phyloP scores from a whole-genome alignment of 805 yeast genomes.

The Hanseniaspora jakobsenii region DNA sequence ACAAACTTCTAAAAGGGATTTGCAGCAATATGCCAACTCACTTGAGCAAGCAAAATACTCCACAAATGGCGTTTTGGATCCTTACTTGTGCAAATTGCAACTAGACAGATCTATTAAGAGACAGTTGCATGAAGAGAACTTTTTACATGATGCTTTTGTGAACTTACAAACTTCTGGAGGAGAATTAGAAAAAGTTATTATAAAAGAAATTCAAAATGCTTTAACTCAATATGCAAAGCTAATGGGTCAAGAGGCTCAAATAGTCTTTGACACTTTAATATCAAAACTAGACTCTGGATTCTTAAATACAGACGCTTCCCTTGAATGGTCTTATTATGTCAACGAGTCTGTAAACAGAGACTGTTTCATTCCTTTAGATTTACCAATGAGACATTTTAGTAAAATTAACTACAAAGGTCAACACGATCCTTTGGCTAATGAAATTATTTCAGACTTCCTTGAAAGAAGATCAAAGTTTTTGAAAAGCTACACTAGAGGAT shows the following conservation, averaged over 20 bases:
- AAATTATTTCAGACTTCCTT: slow-evolving; percentile 63
- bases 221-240: slow-evolving; percentile 58
- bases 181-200: slow-evolving; percentile 79
- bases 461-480: slow-evolving; percentile 86
- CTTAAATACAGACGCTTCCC: slow-evolving; percentile 60
- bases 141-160: slow-evolving; percentile 74
- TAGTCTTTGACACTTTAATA: slow-evolving; percentile 52
- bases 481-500: slow-evolving; percentile 81
- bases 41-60: slow-evolving; percentile 48
- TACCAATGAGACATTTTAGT: slow-evolving; percentile 49
- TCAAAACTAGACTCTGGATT: slow-evolving; percentile 59
- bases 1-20: slow-evolving; percentile 46
- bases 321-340: slow-evolving; percentile 59
- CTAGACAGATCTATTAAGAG: slow-evolving; percentile 67
- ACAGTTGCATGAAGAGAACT: slow-evolving; percentile 74
- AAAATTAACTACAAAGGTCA: slow-evolving; percentile 58
- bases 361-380: slow-evolving; percentile 59
- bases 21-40: slow-evolving; percentile 45
- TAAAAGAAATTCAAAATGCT: slow-evolving; percentile 74
- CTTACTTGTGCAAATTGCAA: slow-evolving; percentile 58
- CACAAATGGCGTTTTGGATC: slow-evolving; percentile 51
- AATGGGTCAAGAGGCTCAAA: slow-evolving; percentile 60
- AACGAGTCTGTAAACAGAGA: slow-evolving; percentile 11
- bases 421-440: slow-evolving; percentile 54
- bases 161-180: slow-evolving; percentile 81